Percentiles rank a stretch among this genome's conserved stretches.
phyloP scores from a whole-genome alignment of 192 early-diverging fungal genomes.

The Jimgerdemannia flammicorona region DNA sequence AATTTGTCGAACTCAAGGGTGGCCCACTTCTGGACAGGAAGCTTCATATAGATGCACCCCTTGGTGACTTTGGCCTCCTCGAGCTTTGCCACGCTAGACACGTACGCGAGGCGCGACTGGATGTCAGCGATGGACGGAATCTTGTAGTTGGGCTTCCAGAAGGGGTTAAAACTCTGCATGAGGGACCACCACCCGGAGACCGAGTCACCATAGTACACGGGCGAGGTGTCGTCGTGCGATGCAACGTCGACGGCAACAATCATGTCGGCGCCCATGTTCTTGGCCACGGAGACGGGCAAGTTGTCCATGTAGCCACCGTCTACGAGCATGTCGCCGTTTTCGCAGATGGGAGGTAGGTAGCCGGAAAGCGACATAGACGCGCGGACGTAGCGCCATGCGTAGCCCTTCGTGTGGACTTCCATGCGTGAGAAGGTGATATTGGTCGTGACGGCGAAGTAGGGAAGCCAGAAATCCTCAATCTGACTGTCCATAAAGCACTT shows the following conservation, averaged over 20 bases:
- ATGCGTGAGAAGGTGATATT: slow-evolving; percentile 96
- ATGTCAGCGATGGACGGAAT: slow-evolving; percentile 94
- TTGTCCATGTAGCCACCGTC: slow-evolving; percentile 99
- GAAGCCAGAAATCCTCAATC: slow-evolving; percentile 98
- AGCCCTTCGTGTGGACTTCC: slow-evolving; percentile 87
- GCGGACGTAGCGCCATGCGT: slow-evolving; percentile 95
- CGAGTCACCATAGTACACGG: slow-evolving; percentile 86
- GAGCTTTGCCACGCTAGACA: slow-evolving; percentile 80
- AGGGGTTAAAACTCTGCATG: slow-evolving; percentile 78
- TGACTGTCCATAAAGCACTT: slow-evolving; percentile 90
- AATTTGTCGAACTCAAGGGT: slow-evolving; percentile 92
- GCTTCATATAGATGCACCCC: slow-evolving; percentile 81
- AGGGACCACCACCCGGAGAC: slow-evolving; percentile 93
- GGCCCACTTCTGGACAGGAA: slow-evolving; percentile 83
- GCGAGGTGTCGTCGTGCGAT: slow-evolving; percentile 87
- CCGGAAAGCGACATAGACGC: slow-evolving; percentile 98
- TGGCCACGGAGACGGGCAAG: slow-evolving; percentile 79
- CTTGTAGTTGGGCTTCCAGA: slow-evolving; percentile 52
- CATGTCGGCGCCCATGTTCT: slow-evolving; percentile 76
- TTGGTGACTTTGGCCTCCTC: slow-evolving; percentile 84
- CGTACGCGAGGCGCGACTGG: slow-evolving; percentile 92
- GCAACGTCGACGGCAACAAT: slow-evolving; percentile 97
- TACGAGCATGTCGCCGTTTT: slow-evolving; percentile 95
- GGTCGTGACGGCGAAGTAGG: slow-evolving; percentile 91
- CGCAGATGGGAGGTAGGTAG: slow-evolving; percentile 93